Base-by-base conservation (phyloP, 345 rosid genomes). In the Bruguiera gymnorhiza region DNA sequence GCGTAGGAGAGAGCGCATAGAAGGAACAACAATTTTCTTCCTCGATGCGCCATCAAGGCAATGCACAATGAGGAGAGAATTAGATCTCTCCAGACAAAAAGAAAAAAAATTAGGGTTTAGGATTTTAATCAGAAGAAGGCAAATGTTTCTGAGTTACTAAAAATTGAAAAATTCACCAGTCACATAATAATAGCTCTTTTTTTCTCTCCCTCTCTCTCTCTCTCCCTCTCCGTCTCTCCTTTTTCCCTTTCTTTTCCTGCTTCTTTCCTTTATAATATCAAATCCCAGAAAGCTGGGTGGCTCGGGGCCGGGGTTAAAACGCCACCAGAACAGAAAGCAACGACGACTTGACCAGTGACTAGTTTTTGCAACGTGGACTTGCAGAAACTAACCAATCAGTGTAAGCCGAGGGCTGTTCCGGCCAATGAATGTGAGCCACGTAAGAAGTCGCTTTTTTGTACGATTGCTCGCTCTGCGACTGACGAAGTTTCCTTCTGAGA, bases 1-100 rank as follows among this genome's bases (percentile, higher is more conserved):
- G 78, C 83, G 82, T 76, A 85, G 24, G 78, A 81, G 29, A 91
- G 74, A 55, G 78, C 86, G 76, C 84, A 84, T 64, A 91, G n/a
- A 60, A 82, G 79, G 68, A 87, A 67, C 63, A 87, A 69, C 23
- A 81, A 77, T 73, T 73, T 75, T 65, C 82, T 54, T 66, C 73
- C 68, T 53, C 79, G 89, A 78, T 54, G 77, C 81, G 88, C 89
- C 96, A 85, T 90, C 48, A 55, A 34, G 68, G 72, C 21, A 54
- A 54, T 54, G 27, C 58, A 20, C 58, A 7, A 78, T 70, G 58
- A 66, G 80, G 86, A 84, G 88, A 84, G 86, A 78, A 15, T 73
- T 62, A 10, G 76, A 80, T 75, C 83, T 81, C 89, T 79, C 83
- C 74, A 37, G 52, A 61, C 43, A 26, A 29, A 58, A 30, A 50